Percentiles rank a stretch among this genome's conserved stretches.
Evolutionary conservation across 192 early-diverging fungal species (phyloP).

Genomic region (Entomortierella parvispora): DNA sequence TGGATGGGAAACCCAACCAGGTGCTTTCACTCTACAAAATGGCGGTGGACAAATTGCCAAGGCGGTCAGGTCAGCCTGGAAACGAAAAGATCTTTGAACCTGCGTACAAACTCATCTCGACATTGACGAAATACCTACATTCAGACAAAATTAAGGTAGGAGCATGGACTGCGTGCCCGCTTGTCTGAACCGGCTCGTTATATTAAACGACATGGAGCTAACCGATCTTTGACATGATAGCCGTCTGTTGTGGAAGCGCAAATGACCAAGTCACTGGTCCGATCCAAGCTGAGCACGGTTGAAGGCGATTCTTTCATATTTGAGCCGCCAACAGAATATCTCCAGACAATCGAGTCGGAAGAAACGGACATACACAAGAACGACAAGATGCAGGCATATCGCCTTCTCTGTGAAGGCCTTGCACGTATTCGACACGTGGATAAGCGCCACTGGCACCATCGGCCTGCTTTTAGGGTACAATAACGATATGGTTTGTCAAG

Average conservation of each 20-base stretch:
- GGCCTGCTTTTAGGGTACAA: constrained; percentile 74
- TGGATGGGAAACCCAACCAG: constrained; percentile 53
- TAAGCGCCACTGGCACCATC: constrained; percentile 78
- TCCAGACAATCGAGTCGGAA: constrained; percentile 4
- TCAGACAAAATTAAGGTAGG: constrained; percentile 60
- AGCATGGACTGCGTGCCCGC: not conserved
- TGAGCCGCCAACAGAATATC: constrained; percentile 32
- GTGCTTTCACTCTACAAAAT: constrained; percentile 53
- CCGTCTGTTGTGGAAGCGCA: constrained; percentile 16
- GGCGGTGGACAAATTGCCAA: constrained; percentile 42
- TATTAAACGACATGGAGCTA: not conserved
- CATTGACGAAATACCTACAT: constrained; percentile 64
- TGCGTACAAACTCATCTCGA: constrained; percentile 64
- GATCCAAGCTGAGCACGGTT: constrained; percentile 25
- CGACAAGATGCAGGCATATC: constrained; percentile 54
- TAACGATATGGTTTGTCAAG: too few relatives aligned
- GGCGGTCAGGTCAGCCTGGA: constrained; percentile 49
- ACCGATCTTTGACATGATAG: constrained; percentile 3
- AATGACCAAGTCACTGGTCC: constrained; percentile 17
- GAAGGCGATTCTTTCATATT: constrained; percentile 45
- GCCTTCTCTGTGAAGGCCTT: constrained; percentile 52
- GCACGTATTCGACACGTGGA: constrained; percentile 65
- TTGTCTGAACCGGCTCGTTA: not conserved
- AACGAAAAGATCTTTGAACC: constrained; percentile 73
- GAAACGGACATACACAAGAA: constrained; percentile 25